Conservation (phyloP, 306 rosid genomes). For the Cucurbita ficifolia region DNA sequence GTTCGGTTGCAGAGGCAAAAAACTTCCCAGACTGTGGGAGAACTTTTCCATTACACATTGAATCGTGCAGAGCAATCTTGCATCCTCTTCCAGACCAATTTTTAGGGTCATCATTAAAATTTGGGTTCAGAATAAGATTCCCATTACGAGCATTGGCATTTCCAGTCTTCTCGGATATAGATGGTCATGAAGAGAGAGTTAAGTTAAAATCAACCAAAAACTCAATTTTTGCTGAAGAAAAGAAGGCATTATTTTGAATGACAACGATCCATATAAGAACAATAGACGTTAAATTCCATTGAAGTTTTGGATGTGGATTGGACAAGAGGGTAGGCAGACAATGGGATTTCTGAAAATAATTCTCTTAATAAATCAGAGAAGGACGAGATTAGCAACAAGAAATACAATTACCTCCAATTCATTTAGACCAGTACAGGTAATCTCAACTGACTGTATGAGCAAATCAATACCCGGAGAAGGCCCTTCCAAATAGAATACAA, state of each 20-base stretch:
- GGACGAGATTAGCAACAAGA: not conserved
- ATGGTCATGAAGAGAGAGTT: not conserved
- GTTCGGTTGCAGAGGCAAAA: conserved; percentile 71
- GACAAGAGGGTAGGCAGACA: not conserved
- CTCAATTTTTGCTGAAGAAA: not conserved
- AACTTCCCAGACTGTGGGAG: conserved; percentile 55
- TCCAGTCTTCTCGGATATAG: conserved; percentile 19
- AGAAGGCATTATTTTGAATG: not conserved
- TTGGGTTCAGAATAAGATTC: conserved; percentile 49
- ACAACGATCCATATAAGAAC: not conserved
- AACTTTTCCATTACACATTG: conserved; percentile 64
- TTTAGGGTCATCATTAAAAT: conserved; percentile 66
- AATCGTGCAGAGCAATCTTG: conserved; percentile 57
- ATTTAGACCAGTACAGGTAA: conserved; percentile 30
- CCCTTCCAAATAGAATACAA: conserved; percentile 75
- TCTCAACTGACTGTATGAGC: conserved; percentile 46
- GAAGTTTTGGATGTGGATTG: not conserved
- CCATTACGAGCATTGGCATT: conserved; percentile 27
- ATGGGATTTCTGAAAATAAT: not conserved
- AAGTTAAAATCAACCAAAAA: not conserved
- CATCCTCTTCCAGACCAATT: conserved; percentile 95
- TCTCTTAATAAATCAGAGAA: not conserved
- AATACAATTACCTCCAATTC: conserved; percentile 28
- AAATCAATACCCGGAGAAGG: conserved; percentile 72
- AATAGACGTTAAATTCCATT: not conserved